Base-by-base conservation (phyloP, 2,329 filamentous ascomycete genomes). In the Pseudohalonectria lignicola region DNA sequence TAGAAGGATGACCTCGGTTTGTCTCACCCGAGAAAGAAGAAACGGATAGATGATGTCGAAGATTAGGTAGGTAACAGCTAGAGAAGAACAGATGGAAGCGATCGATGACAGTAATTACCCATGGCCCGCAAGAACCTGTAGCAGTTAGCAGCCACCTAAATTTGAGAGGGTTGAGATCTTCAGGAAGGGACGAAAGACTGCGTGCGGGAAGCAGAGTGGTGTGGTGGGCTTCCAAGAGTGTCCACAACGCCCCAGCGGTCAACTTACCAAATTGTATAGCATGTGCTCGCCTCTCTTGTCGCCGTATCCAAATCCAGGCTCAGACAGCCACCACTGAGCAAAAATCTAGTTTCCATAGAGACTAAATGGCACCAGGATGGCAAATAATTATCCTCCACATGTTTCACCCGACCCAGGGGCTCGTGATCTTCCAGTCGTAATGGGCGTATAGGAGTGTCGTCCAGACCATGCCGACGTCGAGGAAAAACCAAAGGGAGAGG, bases 401-500 rank as follows among this genome's bases (percentile, higher is more conserved):
- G 39, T 70, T 55, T 15, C 55, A 51, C 4, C 59, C 64, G 8
- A 72, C 51, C 16, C 62, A 53, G 1, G 63, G 61, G 16, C 56
- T 62, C 20, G 36, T 33, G 13, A 32, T 16, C 36, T 41, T 45
- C 44, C 5, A 71, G 12, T 68, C 68, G 12, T 57, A 43, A 3
- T 51, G 54, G 0, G 62, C 67, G 34, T 62, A 63, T 17, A 53
- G 58, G 16, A 72, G 43, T 11, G 65, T 61, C 3, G 55, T 58
- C 45, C 65, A 67, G 12, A 73, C 51, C 20, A 74, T 55, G 2
- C 59, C 59, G 11, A 65, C 41, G 51, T 74, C 69, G n/a, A 74
- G 57, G 3, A 69, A 34, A 21, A 74, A 56, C 69, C 70, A 73
- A 34, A 64, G 41, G 1, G 43, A 45, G 48, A 72, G 71, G 20